These are phyloP conservation scores for Ustilago sp. DNA, from an alignment of 1,284 basidiomycete species.

Conservation along the genomic window DNA sequence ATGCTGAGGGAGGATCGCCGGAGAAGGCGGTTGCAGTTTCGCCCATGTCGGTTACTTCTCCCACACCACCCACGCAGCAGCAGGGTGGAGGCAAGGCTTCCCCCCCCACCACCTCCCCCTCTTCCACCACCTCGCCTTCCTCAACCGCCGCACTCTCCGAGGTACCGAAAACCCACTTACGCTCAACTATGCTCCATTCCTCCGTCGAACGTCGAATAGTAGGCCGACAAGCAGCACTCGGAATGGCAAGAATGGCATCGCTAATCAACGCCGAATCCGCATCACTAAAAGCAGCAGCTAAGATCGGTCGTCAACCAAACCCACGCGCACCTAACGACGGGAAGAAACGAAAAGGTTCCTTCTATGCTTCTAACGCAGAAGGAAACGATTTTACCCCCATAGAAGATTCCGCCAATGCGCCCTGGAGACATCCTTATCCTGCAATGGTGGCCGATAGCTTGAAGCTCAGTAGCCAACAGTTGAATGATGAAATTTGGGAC, in stretches of 20 bases:
- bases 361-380: constrained; percentile 14
- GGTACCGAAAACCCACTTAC: constrained; percentile 10
- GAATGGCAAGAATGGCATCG: constrained; percentile 38
- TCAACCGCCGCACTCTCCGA: too few species aligned
- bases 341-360: constrained; percentile 28
- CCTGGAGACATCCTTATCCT: constrained; percentile 51
- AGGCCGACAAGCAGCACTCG: constrained; percentile 32
- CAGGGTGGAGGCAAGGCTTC: not conserved
- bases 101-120: not conserved
- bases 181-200: constrained; percentile 29
- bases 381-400: constrained; percentile 26
- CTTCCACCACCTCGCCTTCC: too few species aligned
- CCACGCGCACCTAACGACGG: constrained; percentile 18
- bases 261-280: constrained; percentile 41
- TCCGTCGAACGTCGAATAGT: constrained; percentile 35
- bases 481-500: constrained; percentile 53
- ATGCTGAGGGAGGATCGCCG: not conserved
- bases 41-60: constrained; percentile 19
- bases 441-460: constrained; percentile 45
- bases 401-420: constrained; percentile 43
- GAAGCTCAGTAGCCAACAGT: constrained; percentile 29
- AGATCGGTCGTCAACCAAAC: constrained; percentile 11
- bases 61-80: not conserved
- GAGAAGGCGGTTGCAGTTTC: not conserved
- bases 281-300: constrained; percentile 26